A percentile compares a stretch with the other conserved stretches of the same genome.
These are phyloP conservation scores for Mycena floridula DNA, from an alignment of 768 basidiomycete species.

Conservation along the genomic window DNA sequence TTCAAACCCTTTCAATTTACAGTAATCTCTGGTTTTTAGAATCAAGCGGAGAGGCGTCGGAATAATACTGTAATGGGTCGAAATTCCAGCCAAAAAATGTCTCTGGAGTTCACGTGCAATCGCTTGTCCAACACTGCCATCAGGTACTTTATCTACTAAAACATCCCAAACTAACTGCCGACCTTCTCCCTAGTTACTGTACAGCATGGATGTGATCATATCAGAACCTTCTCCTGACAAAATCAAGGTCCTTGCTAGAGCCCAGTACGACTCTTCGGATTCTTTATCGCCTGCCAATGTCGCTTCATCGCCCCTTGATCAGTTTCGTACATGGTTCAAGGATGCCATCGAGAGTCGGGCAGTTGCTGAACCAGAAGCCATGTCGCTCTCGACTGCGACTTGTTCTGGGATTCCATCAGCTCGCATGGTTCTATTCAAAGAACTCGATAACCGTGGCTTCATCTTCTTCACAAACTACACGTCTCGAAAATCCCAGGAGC, in stretches of 20 bases:
- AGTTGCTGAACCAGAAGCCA: conserved; percentile 86
- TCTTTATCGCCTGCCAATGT: conserved; percentile 59
- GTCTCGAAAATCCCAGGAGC: conserved; percentile 85
- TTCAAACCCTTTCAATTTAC: too few species aligned
- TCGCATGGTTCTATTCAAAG: conserved; percentile 87
- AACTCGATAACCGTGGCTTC: conserved; percentile 85
- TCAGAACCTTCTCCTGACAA: conserved; percentile 49
- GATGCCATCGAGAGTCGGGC: conserved; percentile 43
- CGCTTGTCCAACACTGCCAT: too few species aligned
- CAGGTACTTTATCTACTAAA: too few species aligned
- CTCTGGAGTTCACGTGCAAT: too few species aligned
- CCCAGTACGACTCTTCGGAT: conserved; percentile 68
- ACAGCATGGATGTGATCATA: conserved; percentile 35
- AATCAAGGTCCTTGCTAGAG: conserved; percentile 64
- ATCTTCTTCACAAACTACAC: conserved; percentile 97
- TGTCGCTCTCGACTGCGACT: conserved; percentile 75
- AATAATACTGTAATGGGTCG: too few species aligned
- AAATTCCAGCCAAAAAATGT: too few species aligned
- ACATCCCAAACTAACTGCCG: too few species aligned
- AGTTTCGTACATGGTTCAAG: conserved; percentile 86
- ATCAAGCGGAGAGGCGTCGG: too few species aligned
- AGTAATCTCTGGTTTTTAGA: too few species aligned
- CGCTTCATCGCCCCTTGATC: conserved; percentile 64
- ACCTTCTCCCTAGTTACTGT: neutral
- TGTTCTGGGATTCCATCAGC: conserved; percentile 74